phyloP scores from a whole-genome alignment of 768 basidiomycete genomes.

The Russula sp. region DNA sequence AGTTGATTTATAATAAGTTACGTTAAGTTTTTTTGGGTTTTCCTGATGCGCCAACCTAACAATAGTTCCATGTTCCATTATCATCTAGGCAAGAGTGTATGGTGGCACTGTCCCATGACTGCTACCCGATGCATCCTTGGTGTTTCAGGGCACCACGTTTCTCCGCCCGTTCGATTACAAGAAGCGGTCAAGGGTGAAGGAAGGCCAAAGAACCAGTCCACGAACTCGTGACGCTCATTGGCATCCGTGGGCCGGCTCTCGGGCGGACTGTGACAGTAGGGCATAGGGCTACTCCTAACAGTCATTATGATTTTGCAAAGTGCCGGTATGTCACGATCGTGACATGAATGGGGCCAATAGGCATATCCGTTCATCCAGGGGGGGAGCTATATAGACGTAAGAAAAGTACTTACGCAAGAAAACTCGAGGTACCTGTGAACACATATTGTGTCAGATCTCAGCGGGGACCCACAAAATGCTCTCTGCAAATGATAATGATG shows the following conservation, averaged over 20 bases:
- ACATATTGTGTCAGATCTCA: neutral
- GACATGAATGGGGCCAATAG: no score
- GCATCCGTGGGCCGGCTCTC: constrained; percentile 2
- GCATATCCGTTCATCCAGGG: no score
- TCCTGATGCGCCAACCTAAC: no score
- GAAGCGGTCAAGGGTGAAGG: neutral
- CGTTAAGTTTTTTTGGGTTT: no score
- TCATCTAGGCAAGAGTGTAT: neutral
- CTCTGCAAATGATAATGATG: neutral
- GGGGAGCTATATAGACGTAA: neutral
- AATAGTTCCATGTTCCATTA: neutral
- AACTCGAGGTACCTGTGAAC: neutral
- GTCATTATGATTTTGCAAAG: neutral
- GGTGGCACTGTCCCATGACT: constrained; percentile 8
- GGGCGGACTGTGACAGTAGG: neutral
- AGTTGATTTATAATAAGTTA: no score
- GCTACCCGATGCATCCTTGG: neutral
- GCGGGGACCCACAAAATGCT: neutral
- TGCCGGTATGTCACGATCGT: constrained; percentile 1
- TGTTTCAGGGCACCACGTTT: neutral
- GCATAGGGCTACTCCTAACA: constrained; percentile 5
- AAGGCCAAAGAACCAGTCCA: neutral
- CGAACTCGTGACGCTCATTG: neutral
- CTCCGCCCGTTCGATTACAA: neutral
- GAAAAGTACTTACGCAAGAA: neutral